These are phyloP conservation scores for Boehmeria nivea DNA, from an alignment of 306 rosid species.

Conservation along the genomic window DNA sequence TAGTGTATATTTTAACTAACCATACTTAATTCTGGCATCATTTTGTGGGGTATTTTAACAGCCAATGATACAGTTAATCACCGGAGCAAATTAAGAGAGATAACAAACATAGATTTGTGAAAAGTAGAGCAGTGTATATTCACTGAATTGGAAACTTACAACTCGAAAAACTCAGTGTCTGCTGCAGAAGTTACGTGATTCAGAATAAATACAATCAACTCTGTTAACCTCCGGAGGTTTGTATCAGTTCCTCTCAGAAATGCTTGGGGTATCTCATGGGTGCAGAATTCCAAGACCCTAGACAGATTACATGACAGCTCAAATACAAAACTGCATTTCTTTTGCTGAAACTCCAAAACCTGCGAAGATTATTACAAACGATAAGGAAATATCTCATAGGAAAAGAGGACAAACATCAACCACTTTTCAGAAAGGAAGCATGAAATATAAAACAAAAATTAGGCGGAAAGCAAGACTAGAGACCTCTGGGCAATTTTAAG, in stretches of 20 bases:
- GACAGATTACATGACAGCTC: slow-evolving; percentile 97
- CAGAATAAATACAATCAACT: slow-evolving; percentile 81
- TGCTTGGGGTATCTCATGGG: slow-evolving; percentile 84
- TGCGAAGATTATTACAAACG: slow-evolving; percentile 36
- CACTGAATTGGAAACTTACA: slow-evolving; percentile 51
- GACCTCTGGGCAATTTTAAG: too few species aligned
- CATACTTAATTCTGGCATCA: too few species aligned
- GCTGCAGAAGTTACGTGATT: slow-evolving; percentile 77
- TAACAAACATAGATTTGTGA: background rate
- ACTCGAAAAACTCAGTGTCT: slow-evolving; percentile 63
- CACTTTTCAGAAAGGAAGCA: too few species aligned
- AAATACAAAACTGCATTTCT: slow-evolving; percentile 83
- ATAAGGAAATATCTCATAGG: background rate
- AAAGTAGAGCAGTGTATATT: background rate
- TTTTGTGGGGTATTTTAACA: background rate
- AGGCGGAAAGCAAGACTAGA: too few species aligned
- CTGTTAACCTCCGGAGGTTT: slow-evolving; percentile 83
- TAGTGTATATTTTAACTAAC: too few species aligned
- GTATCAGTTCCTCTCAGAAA: slow-evolving; percentile 81
- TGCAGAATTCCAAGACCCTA: slow-evolving; percentile 79
- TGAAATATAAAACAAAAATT: too few species aligned
- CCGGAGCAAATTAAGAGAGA: background rate
- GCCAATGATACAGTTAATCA: too few species aligned
- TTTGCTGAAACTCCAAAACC: slow-evolving; percentile 95
- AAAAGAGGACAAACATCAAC: too few species aligned